Percentiles rank a stretch among this genome's conserved stretches.
These are phyloP conservation scores for Clitoria ternatea DNA, from an alignment of 306 rosid genomes.

Conservation along the genomic window DNA sequence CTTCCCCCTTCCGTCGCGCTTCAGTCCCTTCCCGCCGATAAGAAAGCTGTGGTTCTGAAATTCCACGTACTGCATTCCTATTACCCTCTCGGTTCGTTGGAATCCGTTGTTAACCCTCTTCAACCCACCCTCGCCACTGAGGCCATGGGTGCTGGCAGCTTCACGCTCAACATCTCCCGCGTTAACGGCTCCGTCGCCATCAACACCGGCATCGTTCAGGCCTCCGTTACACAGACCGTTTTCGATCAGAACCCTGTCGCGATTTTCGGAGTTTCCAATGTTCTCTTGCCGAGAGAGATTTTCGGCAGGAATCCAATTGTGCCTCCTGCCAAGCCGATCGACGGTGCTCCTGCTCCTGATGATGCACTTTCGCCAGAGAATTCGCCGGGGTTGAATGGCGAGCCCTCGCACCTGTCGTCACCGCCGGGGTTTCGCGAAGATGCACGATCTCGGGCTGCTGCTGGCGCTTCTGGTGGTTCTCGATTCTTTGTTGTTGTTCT, in stretches of 20 bases:
- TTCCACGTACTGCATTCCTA: slow-evolving; percentile 87
- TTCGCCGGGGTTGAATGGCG: slow-evolving; percentile 39
- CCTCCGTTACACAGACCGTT: slow-evolving; percentile 80
- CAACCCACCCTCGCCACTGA: slow-evolving; percentile 97
- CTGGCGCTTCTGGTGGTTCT: slow-evolving; percentile 31
- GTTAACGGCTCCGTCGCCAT: slow-evolving; percentile 76
- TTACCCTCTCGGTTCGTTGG: slow-evolving; percentile 83
- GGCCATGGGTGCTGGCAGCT: slow-evolving; percentile 79
- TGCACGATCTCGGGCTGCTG: slow-evolving; percentile 40
- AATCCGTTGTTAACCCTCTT: slow-evolving; percentile 86
- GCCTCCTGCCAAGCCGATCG: slow-evolving; percentile 20
- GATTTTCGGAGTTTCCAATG: slow-evolving; percentile 85
- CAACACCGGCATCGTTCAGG: slow-evolving; percentile 76
- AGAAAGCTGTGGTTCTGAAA: slow-evolving; percentile 71
- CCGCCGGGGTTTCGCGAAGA: slow-evolving; percentile 64
- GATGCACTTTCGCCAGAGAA: slow-evolving; percentile 50
- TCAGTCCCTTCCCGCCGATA: slow-evolving; percentile 78
- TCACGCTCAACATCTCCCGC: slow-evolving; percentile 80
- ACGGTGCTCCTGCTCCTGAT: slow-evolving; percentile 52
- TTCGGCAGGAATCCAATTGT: slow-evolving; percentile 53
- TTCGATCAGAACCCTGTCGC: slow-evolving; percentile 91
- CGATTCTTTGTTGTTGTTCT: slow-evolving; percentile 34
- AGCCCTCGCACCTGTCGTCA: slow-evolving; percentile 59
- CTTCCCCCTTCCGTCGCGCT: slow-evolving; percentile 59
- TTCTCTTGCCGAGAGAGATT: slow-evolving; percentile 76